Percentiles rank a stretch among this genome's conserved stretches.
Evolutionary conservation across 1,284 basidiomycete genomes (phyloP).

Genomic region (Polyporus tsugae): DNA sequence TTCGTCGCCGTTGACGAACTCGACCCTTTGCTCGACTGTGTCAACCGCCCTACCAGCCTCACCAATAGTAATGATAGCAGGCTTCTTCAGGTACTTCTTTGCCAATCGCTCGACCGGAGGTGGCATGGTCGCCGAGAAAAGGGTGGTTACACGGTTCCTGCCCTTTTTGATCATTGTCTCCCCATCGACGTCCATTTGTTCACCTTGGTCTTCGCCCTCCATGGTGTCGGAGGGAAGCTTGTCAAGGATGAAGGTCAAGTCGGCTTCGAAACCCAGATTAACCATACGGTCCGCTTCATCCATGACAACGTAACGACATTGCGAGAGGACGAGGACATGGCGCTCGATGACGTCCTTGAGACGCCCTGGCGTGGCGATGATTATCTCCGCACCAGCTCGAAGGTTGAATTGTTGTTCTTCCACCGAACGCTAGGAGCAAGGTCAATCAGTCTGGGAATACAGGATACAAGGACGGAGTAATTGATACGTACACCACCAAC

Average conservation of each 20-base stretch:
- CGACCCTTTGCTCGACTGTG: constrained; percentile 96
- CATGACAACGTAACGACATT: constrained; percentile 99
- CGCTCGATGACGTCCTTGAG: constrained; percentile 97
- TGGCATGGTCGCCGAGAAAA: constrained; percentile 99
- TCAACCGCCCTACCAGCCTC: constrained; percentile 98
- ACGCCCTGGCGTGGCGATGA: constrained; percentile 98
- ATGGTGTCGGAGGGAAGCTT: constrained; percentile 87
- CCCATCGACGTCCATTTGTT: constrained; percentile 72
- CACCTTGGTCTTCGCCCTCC: constrained; percentile 80
- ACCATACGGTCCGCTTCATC: constrained; percentile 99
- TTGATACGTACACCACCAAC: constrained; percentile 85
- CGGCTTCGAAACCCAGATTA: constrained; percentile 94
- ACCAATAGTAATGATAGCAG: constrained; percentile 97
- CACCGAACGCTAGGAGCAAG: constrained; percentile 70
- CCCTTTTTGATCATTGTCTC: constrained; percentile 75
- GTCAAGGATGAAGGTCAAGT: constrained; percentile 95
- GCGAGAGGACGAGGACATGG: constrained; percentile 92
- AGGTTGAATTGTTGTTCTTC: constrained; percentile 98
- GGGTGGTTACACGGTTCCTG: constrained; percentile 85
- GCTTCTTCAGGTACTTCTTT: constrained; percentile 91
- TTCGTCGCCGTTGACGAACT: constrained; percentile 93
- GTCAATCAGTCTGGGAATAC: not conserved
- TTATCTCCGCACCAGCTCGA: constrained; percentile 95
- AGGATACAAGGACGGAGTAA: constrained; percentile 18
- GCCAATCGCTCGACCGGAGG: constrained; percentile 94